Conservation (phyloP, 495 filamentous ascomycete species). For the Polyplosphaeria fusca region DNA sequence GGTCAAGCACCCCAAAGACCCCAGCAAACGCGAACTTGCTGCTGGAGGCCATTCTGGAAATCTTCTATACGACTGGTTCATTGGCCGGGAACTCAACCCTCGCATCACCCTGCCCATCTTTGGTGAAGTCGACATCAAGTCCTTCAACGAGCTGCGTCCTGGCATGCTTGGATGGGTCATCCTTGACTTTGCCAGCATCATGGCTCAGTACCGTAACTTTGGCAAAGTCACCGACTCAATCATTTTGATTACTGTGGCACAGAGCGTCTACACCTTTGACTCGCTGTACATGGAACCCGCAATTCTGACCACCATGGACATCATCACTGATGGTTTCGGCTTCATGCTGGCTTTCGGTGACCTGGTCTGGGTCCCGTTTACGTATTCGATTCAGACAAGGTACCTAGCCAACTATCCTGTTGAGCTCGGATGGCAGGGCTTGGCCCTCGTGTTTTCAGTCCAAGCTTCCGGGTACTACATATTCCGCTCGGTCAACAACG, state of each 20-base stretch:
- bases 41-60: conserved; percentile 81
- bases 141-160: conserved; percentile 84
- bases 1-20: conserved; percentile 63
- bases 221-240: conserved; percentile 87
- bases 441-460: conserved; percentile 60
- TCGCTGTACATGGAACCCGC: conserved; percentile 85
- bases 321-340: conserved; percentile 92
- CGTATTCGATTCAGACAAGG: conserved; percentile 80
- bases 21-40: conserved; percentile 71
- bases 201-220: conserved; percentile 80
- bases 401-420: conserved; percentile 84
- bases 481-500: conserved; percentile 86
- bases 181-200: conserved; percentile 78
- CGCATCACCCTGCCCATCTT: conserved; percentile 74
- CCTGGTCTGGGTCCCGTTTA: conserved; percentile 88
- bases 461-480: conserved; percentile 72
- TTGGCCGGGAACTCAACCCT: conserved; percentile 94
- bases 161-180: conserved; percentile 89
- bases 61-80: conserved; percentile 91
- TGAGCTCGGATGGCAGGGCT: conserved; percentile 63
- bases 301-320: conserved; percentile 93
- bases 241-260: conserved; percentile 72
- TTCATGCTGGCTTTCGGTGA: conserved; percentile 97
- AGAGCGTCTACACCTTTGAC: conserved; percentile 83
- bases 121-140: conserved; percentile 85